phyloP scores from a whole-genome alignment of 2,329 filamentous ascomycete species.

The Fusarium kyushuense region DNA sequence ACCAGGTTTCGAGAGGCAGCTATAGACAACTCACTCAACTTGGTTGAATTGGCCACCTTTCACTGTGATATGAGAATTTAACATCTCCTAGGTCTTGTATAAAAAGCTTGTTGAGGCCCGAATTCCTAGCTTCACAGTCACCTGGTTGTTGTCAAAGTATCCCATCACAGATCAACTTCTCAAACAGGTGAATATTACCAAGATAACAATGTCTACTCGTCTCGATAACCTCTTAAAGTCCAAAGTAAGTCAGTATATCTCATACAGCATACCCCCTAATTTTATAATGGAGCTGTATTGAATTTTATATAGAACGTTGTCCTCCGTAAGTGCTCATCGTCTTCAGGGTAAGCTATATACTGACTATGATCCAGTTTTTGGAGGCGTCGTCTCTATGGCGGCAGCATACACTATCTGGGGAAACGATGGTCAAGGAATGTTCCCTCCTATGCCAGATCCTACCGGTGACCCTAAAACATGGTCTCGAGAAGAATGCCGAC shows the following conservation, averaged over 20 bases:
- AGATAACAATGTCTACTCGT: slow-evolving; percentile 37
- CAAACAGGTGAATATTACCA: background rate
- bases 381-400: slow-evolving; percentile 36
- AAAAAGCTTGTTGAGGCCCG: rapidly evolving
- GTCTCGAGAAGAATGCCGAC: slow-evolving; percentile 82
- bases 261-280: rapidly evolving
- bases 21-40: background rate
- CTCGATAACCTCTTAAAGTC: slow-evolving; percentile 45
- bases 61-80: slow-evolving; percentile 6
- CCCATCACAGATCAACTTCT: too few relatives aligned
- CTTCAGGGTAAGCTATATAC: slow-evolving; percentile 39
- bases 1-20: slow-evolving; percentile 16
- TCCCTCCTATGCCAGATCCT: slow-evolving; percentile 81
- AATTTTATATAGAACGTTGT: slow-evolving; percentile 69
- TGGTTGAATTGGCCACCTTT: slow-evolving; percentile 44
- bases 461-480: slow-evolving; percentile 77
- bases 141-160: background rate
- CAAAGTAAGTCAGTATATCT: slow-evolving; percentile 26
- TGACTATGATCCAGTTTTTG: slow-evolving; percentile 35
- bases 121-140: background rate
- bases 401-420: slow-evolving; percentile 90
- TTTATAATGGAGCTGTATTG: background rate
- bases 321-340: slow-evolving; percentile 65
- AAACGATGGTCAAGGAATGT: slow-evolving; percentile 71
- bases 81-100: background rate